A percentile compares a stretch with the other conserved stretches of the same genome.
phyloP scores from a whole-genome alignment of 2,329 filamentous ascomycete species.

The Talaromyces sp. region DNA sequence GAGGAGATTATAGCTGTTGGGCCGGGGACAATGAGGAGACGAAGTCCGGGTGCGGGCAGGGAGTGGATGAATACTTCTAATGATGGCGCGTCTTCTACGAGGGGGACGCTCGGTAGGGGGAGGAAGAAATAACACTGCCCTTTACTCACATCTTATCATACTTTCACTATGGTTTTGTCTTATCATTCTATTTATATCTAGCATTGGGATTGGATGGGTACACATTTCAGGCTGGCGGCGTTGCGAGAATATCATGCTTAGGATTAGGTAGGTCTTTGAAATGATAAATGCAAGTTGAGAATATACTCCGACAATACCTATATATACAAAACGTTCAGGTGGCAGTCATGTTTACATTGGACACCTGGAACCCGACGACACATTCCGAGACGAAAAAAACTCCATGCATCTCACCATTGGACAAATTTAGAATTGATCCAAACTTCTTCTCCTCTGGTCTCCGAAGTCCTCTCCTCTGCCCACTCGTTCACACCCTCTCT shows the following conservation, averaged over 20 bases:
- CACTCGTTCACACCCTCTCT: neutral
- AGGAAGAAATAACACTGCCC: slow-evolving; percentile 12
- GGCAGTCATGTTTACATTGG: neutral
- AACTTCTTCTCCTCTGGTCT: neutral
- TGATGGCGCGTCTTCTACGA: slow-evolving; percentile 23
- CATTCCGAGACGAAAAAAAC: neutral
- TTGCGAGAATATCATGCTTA: neutral
- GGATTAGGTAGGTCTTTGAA: neutral
- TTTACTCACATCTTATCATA: neutral
- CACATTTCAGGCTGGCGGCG: slow-evolving; percentile 4
- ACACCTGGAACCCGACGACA: neutral
- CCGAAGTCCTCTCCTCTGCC: neutral
- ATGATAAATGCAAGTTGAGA: neutral
- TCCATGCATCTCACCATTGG: neutral
- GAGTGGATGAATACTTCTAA: slow-evolving; percentile 57
- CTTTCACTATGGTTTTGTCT: neutral
- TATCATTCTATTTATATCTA: neutral
- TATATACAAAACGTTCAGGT: neutral
- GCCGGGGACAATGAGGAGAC: slow-evolving; percentile 78
- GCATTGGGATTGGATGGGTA: neutral
- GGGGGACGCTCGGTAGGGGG: neutral
- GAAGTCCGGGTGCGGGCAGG: slow-evolving; percentile 72
- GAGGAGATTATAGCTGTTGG: slow-evolving; percentile 72
- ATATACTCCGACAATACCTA: neutral
- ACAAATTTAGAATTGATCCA: neutral